Conservation (phyloP, 176 grass and related monocot genomes). For the Cenchrus purpureus region DNA sequence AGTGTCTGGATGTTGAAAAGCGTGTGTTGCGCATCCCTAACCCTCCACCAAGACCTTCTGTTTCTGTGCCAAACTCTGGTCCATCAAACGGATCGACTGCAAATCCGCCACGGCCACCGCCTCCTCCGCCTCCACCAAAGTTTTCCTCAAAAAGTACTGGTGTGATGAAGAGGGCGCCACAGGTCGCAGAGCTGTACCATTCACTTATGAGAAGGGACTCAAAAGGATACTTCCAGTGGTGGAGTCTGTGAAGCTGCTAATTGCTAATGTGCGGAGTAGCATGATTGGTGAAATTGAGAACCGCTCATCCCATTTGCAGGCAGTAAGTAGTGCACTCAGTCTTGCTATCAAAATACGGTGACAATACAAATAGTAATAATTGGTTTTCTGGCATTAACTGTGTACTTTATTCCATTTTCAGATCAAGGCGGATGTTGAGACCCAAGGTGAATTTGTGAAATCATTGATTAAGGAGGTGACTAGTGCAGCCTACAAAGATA, state of each 20-base stretch:
- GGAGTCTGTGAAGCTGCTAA: constrained; percentile 73
- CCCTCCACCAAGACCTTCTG: constrained; percentile 91
- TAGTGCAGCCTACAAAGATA: constrained; percentile 86
- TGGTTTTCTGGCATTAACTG: constrained; percentile 32
- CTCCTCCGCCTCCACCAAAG: constrained; percentile 75
- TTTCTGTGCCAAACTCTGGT: constrained; percentile 54
- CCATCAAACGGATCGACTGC: constrained; percentile 54
- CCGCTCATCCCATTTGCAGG: constrained; percentile 88
- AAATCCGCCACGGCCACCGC: constrained; percentile 69
- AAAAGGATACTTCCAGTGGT: constrained; percentile 79
- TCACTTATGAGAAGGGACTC: constrained; percentile 98
- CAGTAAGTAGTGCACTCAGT: constrained; percentile 61
- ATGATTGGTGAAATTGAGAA: constrained; percentile 99
- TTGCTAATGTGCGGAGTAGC: constrained; percentile 82
- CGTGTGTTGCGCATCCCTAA: constrained; percentile 85
- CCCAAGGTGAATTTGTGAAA: constrained; percentile 98
- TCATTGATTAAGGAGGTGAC: constrained; percentile 99
- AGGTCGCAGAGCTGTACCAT: constrained; percentile 98
- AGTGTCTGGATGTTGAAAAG: constrained; percentile 76
- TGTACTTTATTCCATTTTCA: constrained; percentile 39
- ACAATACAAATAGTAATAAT: constrained; percentile 22
- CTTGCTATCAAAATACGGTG: constrained; percentile 22
- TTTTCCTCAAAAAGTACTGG: constrained; percentile 69
- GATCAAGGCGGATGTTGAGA: constrained; percentile 99
- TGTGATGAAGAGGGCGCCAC: constrained; percentile 92